Conservation (phyloP, 202 grass and related monocot species). For the Eragrostis tef region DNA sequence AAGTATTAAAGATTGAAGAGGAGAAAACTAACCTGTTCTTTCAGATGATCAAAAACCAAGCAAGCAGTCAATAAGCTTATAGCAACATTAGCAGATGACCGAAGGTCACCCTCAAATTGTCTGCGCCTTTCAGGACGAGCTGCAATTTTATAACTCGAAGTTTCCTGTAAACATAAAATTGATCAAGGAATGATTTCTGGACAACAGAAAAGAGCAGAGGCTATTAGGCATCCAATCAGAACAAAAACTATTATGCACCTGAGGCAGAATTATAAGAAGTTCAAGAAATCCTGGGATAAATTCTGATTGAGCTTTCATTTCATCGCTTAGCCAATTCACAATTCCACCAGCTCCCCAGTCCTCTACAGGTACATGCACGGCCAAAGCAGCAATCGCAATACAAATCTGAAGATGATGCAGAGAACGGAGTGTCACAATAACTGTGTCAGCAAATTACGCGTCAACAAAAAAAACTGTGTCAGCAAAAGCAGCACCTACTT, state of each 20-base stretch:
- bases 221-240: conserved; percentile 10
- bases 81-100: conserved; percentile 79
- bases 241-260: conserved; percentile 54
- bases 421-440: conserved; percentile 24
- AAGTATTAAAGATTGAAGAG: conserved; percentile 21
- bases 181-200: conserved; percentile 37
- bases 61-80: conserved; percentile 87
- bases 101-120: conserved; percentile 90
- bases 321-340: conserved; percentile 88
- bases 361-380: conserved; percentile 89
- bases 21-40: conserved; percentile 76
- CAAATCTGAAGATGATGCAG: conserved; percentile 75
- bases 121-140: conserved; percentile 89
- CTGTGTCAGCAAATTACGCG: not conserved
- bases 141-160: conserved; percentile 85
- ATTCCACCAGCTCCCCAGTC: conserved; percentile 96
- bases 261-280: conserved; percentile 83
- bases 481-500: conserved; percentile 26
- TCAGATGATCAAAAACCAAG: conserved; percentile 84
- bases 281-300: conserved; percentile 87
- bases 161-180: conserved; percentile 68
- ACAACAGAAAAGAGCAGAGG: not conserved
- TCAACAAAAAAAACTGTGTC: not conserved
- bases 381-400: conserved; percentile 93
- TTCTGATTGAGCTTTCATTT: conserved; percentile 88